Evolutionary conservation across 306 rosid species (phyloP).

Genomic region (Ceratonia siliqua): DNA sequence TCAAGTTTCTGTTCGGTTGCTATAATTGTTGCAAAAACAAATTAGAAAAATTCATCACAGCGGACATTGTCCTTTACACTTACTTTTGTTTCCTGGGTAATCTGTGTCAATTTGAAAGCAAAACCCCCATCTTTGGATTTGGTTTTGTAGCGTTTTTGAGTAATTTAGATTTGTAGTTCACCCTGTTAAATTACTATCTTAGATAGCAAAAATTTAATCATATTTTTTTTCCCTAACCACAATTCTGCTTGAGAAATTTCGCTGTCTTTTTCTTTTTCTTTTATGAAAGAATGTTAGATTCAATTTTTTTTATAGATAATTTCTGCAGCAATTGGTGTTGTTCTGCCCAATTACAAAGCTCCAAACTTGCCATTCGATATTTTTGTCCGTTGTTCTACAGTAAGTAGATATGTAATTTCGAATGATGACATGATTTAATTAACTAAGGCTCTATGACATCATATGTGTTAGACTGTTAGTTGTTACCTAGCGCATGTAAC

Average conservation of each 20-base stretch:
- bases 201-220: neutral
- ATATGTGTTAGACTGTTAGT: neutral
- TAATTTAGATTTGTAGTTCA: conserved; percentile 36
- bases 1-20: neutral
- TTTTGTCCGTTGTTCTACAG: neutral
- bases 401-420: neutral
- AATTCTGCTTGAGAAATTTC: neutral
- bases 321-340: conserved; percentile 8
- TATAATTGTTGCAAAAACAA: neutral
- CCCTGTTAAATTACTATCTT: neutral
- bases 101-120: neutral
- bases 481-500: neutral
- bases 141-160: neutral
- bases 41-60: neutral
- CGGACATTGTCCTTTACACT: neutral
- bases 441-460: neutral
- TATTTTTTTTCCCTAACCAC: neutral
- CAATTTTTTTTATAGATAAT: neutral
- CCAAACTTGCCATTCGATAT: neutral
- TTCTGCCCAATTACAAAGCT: neutral
- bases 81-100: conserved; percentile 1
- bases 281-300: neutral
- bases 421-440: neutral
- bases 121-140: neutral
- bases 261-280: neutral